Base-by-base conservation (phyloP, 495 filamentous ascomycete species). In the Neurospora pannonica region DNA sequence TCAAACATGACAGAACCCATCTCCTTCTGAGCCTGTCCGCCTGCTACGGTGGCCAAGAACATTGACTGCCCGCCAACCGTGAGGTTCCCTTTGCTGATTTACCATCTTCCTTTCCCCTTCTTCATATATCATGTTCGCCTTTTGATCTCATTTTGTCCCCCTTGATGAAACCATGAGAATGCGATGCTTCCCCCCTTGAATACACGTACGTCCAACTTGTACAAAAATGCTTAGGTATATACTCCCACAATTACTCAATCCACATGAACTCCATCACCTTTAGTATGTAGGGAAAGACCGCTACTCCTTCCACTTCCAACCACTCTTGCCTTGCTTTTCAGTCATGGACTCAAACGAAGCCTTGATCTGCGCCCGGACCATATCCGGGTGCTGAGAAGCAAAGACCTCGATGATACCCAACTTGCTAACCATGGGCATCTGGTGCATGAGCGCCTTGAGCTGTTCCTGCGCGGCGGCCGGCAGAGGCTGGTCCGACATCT, bases 391-490 rank as follows among this genome's bases (percentile, higher is more conserved):
- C 24, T 77, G 67, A 10, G 76, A 67, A 15, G 72, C 72, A 73
- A 82, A 82, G 34, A 78, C 28, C 60, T 82, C 79, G 36, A 82
- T 77, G 4, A 80, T 72, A 21, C 78, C 80, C 19, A 78, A 70
- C 46, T 82, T 82, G 77, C 75, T 78, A 31, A 79, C 76, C 10
- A 71, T 76, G 13, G 80, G 79, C 70, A 74, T 78, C 3, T 39
- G 24, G 11, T 70, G 71, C 38, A 82, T 71, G 5, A 82, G 71
- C 8, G 72, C 74, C 76, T 77, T 79, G 6, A 82, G 74, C 71
- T 79, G 73, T 70, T 79, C 72, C 36, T 77, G 74, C 70, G 75
- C 37, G 3, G 78, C 77, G 1, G 38, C 7, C 7, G 79, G 70
- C 28, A 82, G 72, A 3, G 70, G 71, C 72, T 75, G 72, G 72